Evolutionary conservation across 2,329 filamentous ascomycete genomes (phyloP).

Genomic region (Cercospora beticola): DNA sequence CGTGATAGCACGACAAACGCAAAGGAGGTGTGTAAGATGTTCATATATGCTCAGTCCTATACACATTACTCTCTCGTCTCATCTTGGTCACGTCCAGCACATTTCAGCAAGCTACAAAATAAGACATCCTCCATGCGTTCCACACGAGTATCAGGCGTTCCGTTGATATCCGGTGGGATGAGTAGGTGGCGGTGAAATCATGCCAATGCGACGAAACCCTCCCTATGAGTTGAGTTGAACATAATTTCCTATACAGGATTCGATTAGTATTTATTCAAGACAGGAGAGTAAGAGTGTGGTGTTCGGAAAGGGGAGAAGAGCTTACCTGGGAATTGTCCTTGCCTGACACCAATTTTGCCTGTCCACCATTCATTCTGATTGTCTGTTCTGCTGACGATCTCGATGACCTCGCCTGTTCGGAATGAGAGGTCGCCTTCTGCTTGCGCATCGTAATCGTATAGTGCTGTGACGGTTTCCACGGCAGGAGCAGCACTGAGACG

Average conservation of each 20-base stretch:
- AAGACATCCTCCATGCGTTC: background rate
- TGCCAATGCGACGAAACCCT: background rate
- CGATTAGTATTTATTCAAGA: slow-evolving; percentile 5
- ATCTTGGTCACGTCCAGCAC: background rate
- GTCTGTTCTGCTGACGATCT: slow-evolving; percentile 70
- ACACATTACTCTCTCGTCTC: background rate
- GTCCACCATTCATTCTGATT: slow-evolving; percentile 99
- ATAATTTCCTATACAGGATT: slow-evolving; percentile 45
- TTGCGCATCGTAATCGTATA: slow-evolving; percentile 96
- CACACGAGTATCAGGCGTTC: background rate
- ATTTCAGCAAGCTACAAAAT: background rate
- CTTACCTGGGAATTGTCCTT: slow-evolving; percentile 93
- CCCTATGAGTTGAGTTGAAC: slow-evolving; percentile 44
- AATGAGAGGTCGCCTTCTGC: slow-evolving; percentile 94
- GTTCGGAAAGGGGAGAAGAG: background rate
- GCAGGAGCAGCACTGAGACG: slow-evolving; percentile 63
- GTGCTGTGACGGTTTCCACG: slow-evolving; percentile 78
- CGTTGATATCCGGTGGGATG: background rate
- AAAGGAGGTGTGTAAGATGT: background rate
- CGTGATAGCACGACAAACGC: background rate
- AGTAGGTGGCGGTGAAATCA: background rate
- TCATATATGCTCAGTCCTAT: background rate
- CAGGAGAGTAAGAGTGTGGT: background rate
- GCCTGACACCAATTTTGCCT: slow-evolving; percentile 73
- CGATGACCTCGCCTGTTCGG: slow-evolving; percentile 81